Evolutionary conservation across 2,329 filamentous ascomycete genomes (phyloP).

Genomic region (Colletotrichum filicis): DNA sequence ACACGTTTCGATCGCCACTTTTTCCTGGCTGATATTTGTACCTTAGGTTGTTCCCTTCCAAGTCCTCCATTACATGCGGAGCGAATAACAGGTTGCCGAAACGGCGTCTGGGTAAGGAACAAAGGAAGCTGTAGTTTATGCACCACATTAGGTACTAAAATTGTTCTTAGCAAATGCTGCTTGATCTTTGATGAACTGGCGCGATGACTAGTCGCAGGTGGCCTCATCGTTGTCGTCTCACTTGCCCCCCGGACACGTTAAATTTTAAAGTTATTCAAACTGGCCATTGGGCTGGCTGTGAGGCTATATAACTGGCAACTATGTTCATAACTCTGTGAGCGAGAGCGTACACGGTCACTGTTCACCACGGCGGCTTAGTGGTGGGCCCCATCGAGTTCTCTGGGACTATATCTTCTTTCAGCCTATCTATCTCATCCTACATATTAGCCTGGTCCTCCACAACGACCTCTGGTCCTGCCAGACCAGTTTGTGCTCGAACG

Average conservation of each 20-base stretch:
- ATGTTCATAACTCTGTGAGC: background rate
- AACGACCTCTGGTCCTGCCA: background rate
- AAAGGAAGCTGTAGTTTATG: slow-evolving; percentile 19
- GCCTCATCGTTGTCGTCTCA: background rate
- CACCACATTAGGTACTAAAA: slow-evolving; percentile 11
- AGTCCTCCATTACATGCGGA: slow-evolving; percentile 26
- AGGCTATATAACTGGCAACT: background rate
- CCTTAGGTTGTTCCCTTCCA: slow-evolving; percentile 36
- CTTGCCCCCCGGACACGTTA: background rate
- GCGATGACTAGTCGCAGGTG: too few relatives aligned
- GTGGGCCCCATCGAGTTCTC: background rate
- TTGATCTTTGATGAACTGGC: background rate
- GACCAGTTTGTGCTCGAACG: background rate
- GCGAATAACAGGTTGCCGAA: slow-evolving; percentile 23
- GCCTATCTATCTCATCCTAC: background rate
- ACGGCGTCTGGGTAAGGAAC: slow-evolving; percentile 35
- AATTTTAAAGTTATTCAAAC: background rate
- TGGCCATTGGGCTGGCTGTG: background rate
- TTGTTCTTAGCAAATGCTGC: slow-evolving; percentile 10
- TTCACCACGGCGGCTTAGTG: background rate
- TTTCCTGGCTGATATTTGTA: slow-evolving; percentile 36
- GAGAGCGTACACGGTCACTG: background rate
- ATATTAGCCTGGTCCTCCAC: background rate
- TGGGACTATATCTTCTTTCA: background rate
- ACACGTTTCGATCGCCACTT: slow-evolving; percentile 19